Evolutionary conservation across 352 stramenopile genomes (phyloP), one percentile per base, ranked within the genome.

Genomic region (Phytophthora tentaculata): DNA sequence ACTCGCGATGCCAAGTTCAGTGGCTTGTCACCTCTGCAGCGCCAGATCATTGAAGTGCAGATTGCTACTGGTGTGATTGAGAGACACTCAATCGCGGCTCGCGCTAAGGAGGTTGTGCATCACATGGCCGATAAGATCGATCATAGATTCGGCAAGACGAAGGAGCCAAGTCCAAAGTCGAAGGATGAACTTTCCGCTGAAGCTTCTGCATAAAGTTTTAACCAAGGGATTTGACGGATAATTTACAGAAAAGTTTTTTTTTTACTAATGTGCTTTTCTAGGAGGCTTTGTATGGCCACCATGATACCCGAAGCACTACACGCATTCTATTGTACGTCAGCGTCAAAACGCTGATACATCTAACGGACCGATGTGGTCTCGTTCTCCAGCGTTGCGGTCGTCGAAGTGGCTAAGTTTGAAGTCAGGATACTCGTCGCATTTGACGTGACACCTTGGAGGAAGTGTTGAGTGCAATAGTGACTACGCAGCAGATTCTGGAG

Each of bases 401-500:
- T 13, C 4, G 44, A 9, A 26, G 19, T 50, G 19, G 20, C n/a
- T 26, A n/a, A 26, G 47, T 22, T 54, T 23, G 14, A 55, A 44
- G 56, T 20, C 47, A 29, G 32, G 41, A 58, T 49, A 17, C 43
- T 59, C 8, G 49, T 20, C 23, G 22, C 23, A 17, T 53, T 29
- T 32, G 12, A 19, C 8, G 68, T 24, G 48, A 48, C 43, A 43
- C 54, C 53, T 23, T 75, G 66, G 7, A 56, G 24, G 37, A 77
- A 67, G 57, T 91, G 84, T 64, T 93, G 86, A 19, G 73, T 66
- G 59, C 84, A 89, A 71, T 91, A 92, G 9, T 73, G 75, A 23
- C 76, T 72, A 63, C 89, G 86, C 32, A 95, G 75, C 65, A 94
- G 59, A 17, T 71, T 59, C 26, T 92, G 81, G 20, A 95, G 69